Evolutionary conservation across 2,329 filamentous ascomycete species (phyloP), one percentile per base, ranked within the genome.

Genomic region (Penicillium sp.): DNA sequence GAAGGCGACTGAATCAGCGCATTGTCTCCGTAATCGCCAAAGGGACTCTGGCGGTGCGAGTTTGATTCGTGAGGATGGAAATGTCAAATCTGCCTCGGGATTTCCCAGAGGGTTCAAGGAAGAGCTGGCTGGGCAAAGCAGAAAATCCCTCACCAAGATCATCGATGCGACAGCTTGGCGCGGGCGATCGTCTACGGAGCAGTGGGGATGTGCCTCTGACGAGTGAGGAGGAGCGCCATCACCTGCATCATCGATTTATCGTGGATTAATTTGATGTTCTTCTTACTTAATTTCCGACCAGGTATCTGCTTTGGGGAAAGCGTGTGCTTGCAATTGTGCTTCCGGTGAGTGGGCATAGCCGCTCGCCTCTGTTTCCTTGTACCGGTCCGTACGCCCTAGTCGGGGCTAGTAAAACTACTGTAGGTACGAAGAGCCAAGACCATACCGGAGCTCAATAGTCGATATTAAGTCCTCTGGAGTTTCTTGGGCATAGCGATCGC

Each of bases 61-160:
- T 47, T 6, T 23, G 45, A 41, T 41, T 41, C 35, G 35, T 41
- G 35, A 41, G 8, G 35, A 15, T 21, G 13, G 45, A 19, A 47
- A 47, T 47, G 46, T 41, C 35, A 41, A 48, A 44, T 44, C 5
- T 26, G 4, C 52, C 52, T 55, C 52, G 52, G 38, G 44, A 7
- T 50, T 50, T 17, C 48, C 48, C 17, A n/a, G 48, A 17, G 19
- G 46, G 46, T 23, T 23, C 46, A 15, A 21, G 11, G 46, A 15
- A 15, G 31, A 38, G 30, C 44, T 17, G 19, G 51, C 58, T 49
- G 58, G 50, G 45, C 51, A 41, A 41, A 44, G 58, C 52, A 64
- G 66, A 73, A 74, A 74, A 74, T 74, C 71, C 72, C 72, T 74
- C 72, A 74, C 70, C 64, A 66, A 59, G 71, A 74, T 73, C 67